Base-by-base conservation (phyloP, 208 protist genomes). In the Tritrichomonas foetus region DNA sequence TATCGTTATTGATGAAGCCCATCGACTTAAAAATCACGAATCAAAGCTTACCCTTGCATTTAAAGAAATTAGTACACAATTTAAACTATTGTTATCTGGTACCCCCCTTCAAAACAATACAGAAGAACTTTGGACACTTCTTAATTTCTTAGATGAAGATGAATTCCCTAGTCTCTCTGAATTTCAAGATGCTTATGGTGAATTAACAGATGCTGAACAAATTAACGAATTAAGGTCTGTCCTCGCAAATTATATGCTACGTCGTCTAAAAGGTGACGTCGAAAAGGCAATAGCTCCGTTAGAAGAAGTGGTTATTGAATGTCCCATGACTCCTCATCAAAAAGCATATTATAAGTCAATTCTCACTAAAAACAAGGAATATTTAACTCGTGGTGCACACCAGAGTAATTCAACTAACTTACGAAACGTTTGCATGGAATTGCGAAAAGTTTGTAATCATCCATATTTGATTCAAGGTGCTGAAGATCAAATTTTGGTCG, bases 261-360 rank as follows among this genome's bases (percentile, higher is more conserved):
- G 98, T 50, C 97, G 99, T 94, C 97, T 98, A 64, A 99, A 99
- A 95, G 96, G 96, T 33, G 97, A 97, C 55, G 98, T 92, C 2
- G 98, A 99, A 94, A 98, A 99, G 69, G 97, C 96, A 93, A 98
- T 99, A 72, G 98, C 98, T 80, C 94, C 94, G 25, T 93, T 96
- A 66, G 95, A 96, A 61, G 96, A 97, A 82, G 93, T 95, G 3
- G 97, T 98, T 94, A 93, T 98, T 27, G 94, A 95, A 61, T 96
- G 97, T 3, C 95, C 97, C 22, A 66, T 97, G 39, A 89, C 27
- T 22, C 66, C 95, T 95, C 93, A 96, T 1, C 97, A 98, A 89
- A 97, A 97, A 75, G 47, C 95, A 33, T 98, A 97, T 78, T 98
- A 98, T 75, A 75, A 95, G 39, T 95, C 95, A 30, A 97, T 97